Conservation (phyloP, 495 filamentous ascomycete genomes). For the Penicillium pulvis region DNA sequence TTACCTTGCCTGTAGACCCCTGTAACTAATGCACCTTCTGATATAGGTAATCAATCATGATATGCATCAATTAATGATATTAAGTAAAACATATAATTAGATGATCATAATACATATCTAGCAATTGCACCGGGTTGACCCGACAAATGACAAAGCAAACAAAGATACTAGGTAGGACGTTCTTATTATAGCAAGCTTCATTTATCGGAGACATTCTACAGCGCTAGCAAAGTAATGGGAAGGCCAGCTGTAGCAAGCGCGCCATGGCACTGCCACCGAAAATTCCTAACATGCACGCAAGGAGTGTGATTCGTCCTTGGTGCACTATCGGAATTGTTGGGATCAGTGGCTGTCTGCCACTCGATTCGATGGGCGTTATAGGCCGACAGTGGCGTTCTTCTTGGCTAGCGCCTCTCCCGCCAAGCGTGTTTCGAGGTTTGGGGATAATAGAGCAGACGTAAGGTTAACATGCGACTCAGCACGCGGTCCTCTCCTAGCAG, state of each 20-base stretch:
- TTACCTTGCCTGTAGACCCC: background rate
- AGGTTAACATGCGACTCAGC: background rate
- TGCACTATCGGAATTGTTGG: conserved; percentile 15
- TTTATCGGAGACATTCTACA: conserved; percentile 5
- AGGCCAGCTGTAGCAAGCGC: conserved; percentile 5
- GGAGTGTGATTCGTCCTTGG: conserved; percentile 10
- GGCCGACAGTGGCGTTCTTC: conserved; percentile 17
- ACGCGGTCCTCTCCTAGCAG: background rate
- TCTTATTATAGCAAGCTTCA: conserved; percentile 3
- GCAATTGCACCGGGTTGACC: background rate
- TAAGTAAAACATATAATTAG: background rate
- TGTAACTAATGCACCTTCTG: background rate
- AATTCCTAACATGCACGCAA: background rate
- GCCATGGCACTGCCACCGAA: conserved; percentile 13
- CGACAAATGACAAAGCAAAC: background rate
- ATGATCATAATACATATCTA: background rate
- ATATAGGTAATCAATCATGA: background rate
- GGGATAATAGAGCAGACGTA: background rate
- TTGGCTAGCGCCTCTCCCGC: conserved; percentile 30
- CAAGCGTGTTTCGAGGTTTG: conserved; percentile 12
- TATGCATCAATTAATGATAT: background rate
- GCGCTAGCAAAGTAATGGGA: background rate
- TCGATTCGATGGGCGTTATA: background rate
- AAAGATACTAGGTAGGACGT: background rate
- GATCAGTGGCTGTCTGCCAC: conserved; percentile 8